These are phyloP conservation scores for Penicillium janthinellum DNA, from an alignment of 2,329 filamentous ascomycete genomes.

Conservation along the genomic window DNA sequence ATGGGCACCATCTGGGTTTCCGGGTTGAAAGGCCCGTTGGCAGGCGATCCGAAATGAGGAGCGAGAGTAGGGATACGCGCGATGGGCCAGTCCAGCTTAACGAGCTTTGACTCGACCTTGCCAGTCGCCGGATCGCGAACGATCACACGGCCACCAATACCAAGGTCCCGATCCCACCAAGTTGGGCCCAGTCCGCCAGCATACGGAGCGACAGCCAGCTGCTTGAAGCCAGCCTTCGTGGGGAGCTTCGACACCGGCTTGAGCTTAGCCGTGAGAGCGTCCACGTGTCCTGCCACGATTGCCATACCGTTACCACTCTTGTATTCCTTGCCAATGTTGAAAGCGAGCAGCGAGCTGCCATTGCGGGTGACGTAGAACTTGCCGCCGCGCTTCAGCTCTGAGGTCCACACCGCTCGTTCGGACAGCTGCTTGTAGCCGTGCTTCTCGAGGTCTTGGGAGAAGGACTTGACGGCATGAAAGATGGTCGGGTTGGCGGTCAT, in stretches of 20 bases:
- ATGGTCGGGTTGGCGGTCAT: conserved; percentile 88
- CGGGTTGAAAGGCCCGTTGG: conserved; percentile 69
- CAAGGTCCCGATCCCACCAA: conserved; percentile 96
- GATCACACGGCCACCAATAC: conserved; percentile 85
- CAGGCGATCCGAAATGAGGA: conserved; percentile 82
- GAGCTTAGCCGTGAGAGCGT: conserved; percentile 84
- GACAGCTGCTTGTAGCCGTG: conserved; percentile 75
- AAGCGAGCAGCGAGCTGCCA: conserved; percentile 81
- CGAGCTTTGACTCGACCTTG: conserved; percentile 78
- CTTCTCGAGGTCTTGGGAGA: conserved; percentile 70
- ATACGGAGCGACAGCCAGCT: conserved; percentile 91
- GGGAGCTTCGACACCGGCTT: conserved; percentile 88
- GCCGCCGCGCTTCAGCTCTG: conserved; percentile 72
- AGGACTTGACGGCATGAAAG: conserved; percentile 83
- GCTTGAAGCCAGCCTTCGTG: conserved; percentile 80
- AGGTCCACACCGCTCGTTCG: conserved; percentile 75
- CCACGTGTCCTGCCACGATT: conserved; percentile 89
- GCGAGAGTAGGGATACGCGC: conserved; percentile 89
- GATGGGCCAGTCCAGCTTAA: conserved; percentile 93
- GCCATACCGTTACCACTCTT: conserved; percentile 81
- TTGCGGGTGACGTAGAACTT: conserved; percentile 91
- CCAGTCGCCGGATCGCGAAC: conserved; percentile 71
- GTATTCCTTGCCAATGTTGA: conserved; percentile 78
- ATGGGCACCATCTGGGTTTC: conserved; percentile 96
- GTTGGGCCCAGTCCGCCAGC: conserved; percentile 83